Evolutionary conservation across 2,329 filamentous ascomycete species (phyloP), one percentile per base, ranked within the genome.

Genomic region (Fusarium tanahbumbuense): DNA sequence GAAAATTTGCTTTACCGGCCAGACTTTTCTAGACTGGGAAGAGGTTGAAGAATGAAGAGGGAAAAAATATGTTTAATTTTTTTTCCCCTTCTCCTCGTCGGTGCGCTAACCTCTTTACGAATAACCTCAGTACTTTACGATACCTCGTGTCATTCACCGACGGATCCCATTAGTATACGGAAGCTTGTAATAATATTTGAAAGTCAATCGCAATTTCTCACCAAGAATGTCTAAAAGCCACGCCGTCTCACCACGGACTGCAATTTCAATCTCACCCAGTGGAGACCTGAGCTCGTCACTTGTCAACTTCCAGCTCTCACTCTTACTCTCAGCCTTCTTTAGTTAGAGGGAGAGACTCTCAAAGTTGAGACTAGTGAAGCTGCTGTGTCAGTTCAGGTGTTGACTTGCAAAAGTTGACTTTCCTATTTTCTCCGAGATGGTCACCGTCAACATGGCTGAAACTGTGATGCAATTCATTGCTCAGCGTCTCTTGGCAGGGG

Each of bases 401-500:
- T 41, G 28, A 37, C 34, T 37, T 65, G 23, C 23, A 28, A 47
- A 18, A 18, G 23, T 46, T 55, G 37, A 11, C 27, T 34, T 28
- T 44, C 62, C 46, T 52, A 15, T 15, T 40, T 48, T 30, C 50
- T 64, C 61, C 45, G 45, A 59, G 6, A 23, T 54, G 32, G 40
- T 28, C 46, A 28, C 45, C 37, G 32, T 56, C 59, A 53, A 44
- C 44, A 71, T 71, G 56, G 60, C 68, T 72, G 53, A 59, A 41
- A 71, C 66, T 28, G 48, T 70, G 69, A 70, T 72, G 68, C 54
- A 67, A 64, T 60, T 44, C 68, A 61, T 57, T 37, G 52, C 49
- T 64, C 58, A 57, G 52, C n/a, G 20, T 37, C 50, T 52, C 72
- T 74, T 74, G 64, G 72, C 72, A 74, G 68, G 66, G 68, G 71